Conservation (phyloP, 148 eudicot species). For the Cornus kousa region DNA sequence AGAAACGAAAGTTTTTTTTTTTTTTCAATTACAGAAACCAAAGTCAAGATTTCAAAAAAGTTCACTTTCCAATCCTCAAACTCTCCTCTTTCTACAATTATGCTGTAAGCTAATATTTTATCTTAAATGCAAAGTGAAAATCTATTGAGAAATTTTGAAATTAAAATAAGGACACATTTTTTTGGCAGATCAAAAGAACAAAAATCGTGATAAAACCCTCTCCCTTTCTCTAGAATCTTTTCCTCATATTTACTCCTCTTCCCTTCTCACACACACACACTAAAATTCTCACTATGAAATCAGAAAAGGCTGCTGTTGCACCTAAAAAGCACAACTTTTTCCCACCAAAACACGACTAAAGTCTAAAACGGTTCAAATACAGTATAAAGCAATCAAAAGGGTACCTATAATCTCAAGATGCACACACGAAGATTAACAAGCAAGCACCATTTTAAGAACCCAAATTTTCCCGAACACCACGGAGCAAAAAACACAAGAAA, state of each 20-base stretch:
- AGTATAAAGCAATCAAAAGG: neutral
- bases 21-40: neutral
- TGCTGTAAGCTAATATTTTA: neutral
- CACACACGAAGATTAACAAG: neutral
- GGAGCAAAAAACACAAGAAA: slow-evolving; percentile 13
- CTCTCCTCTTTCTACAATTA: neutral
- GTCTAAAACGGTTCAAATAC: neutral
- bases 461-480: neutral
- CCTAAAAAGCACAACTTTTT: neutral
- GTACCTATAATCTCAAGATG: slow-evolving; percentile 1
- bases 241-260: too few relatives aligned
- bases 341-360: neutral
- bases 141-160: neutral
- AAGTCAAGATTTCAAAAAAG: neutral
- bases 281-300: neutral
- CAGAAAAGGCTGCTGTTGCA: neutral
- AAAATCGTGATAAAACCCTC: too few relatives aligned
- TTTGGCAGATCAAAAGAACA: neutral
- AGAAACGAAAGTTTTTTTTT: too few relatives aligned
- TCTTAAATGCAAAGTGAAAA: neutral
- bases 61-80: neutral
- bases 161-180: neutral
- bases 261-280: too few relatives aligned
- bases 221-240: too few relatives aligned
- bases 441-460: neutral